A percentile compares a stretch with the other conserved stretches of the same genome.
Conservation (phyloP, 1,284 basidiomycete genomes). For the Lentinula novae-zelandiae region DNA sequence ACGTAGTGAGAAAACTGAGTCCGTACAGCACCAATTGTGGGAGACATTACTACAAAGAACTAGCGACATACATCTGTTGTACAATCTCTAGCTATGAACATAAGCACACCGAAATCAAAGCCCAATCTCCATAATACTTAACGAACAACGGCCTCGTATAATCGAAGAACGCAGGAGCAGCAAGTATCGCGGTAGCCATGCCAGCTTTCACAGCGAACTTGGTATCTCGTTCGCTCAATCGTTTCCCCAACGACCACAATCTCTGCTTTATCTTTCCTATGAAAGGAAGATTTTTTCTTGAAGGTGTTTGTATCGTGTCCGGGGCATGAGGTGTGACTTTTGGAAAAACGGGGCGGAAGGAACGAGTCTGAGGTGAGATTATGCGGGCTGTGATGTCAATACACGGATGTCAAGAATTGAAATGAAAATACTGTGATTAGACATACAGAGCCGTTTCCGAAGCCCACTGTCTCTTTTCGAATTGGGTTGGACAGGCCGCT, state of each 20-base stretch:
- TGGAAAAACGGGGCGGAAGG: slow-evolving; percentile 72
- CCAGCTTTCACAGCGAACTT: slow-evolving; percentile 90
- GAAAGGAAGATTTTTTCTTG: slow-evolving; percentile 50
- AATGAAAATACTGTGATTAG: not conserved
- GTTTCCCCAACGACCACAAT: slow-evolving; percentile 75
- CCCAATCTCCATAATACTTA: slow-evolving; percentile 90
- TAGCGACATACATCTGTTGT: slow-evolving; percentile 21
- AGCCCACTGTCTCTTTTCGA: slow-evolving; percentile 8
- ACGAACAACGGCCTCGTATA: slow-evolving; percentile 75
- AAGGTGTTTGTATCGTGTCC: slow-evolving; percentile 80
- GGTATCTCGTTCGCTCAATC: slow-evolving; percentile 71
- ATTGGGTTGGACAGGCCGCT: not conserved
- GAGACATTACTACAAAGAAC: slow-evolving; percentile 89
- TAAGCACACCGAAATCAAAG: slow-evolving; percentile 76
- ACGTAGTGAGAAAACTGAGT: not conserved
- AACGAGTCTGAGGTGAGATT: slow-evolving; percentile 52
- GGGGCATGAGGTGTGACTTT: slow-evolving; percentile 80
- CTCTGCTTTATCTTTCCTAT: slow-evolving; percentile 61
- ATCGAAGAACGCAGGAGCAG: slow-evolving; percentile 85
- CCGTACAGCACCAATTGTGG: slow-evolving; percentile 80
- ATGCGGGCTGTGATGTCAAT: slow-evolving; percentile 45
- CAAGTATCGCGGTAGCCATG: slow-evolving; percentile 76
- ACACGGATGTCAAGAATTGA: not conserved
- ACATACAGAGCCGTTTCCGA: slow-evolving; percentile 38
- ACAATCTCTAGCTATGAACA: not conserved